These are phyloP conservation scores for Lenzites betulinus DNA, from an alignment of 768 basidiomycete species.

Conservation along the genomic window DNA sequence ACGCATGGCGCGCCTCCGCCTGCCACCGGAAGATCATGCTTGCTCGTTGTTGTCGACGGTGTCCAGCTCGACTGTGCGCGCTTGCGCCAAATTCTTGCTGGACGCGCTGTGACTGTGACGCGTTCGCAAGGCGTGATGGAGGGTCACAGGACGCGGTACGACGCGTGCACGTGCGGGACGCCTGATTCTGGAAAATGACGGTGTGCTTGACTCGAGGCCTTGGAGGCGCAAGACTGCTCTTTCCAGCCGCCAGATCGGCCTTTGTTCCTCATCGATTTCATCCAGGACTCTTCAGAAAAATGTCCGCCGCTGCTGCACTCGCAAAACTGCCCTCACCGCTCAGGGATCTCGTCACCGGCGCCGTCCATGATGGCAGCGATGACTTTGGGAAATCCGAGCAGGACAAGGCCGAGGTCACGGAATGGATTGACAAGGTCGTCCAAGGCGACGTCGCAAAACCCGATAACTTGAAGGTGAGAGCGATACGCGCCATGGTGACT, in stretches of 20 bases:
- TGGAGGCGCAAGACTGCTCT: conserved; percentile 5
- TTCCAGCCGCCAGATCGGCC: conserved; percentile 5
- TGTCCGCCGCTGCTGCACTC: conserved; percentile 30
- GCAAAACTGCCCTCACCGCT: conserved; percentile 33
- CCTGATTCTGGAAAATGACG: conserved; percentile 19
- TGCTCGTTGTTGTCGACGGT: conserved; percentile 3
- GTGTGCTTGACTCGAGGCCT: conserved; percentile 15
- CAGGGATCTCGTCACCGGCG: conserved; percentile 52
- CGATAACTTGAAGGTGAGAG: conserved; percentile 51
- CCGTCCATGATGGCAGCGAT: conserved; percentile 43
- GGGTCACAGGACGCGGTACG: conserved; percentile 18
- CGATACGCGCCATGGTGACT: not conserved
- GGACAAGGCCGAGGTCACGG: conserved; percentile 62
- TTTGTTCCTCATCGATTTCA: conserved; percentile 13
- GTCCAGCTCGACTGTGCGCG: not conserved
- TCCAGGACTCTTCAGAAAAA: conserved; percentile 17
- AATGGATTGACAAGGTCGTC: conserved; percentile 71
- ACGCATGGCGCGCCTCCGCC: conserved; percentile 21
- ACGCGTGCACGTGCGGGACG: conserved; percentile 22
- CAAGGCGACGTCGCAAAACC: conserved; percentile 49
- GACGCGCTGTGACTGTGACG: conserved; percentile 12
- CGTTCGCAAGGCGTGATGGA: not conserved
- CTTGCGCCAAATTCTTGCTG: conserved; percentile 2
- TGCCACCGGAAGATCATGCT: conserved; percentile 19
- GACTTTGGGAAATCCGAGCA: conserved; percentile 56